phyloP scores from a whole-genome alignment of 257 asterid species.

The Lycium ferocissimum region DNA sequence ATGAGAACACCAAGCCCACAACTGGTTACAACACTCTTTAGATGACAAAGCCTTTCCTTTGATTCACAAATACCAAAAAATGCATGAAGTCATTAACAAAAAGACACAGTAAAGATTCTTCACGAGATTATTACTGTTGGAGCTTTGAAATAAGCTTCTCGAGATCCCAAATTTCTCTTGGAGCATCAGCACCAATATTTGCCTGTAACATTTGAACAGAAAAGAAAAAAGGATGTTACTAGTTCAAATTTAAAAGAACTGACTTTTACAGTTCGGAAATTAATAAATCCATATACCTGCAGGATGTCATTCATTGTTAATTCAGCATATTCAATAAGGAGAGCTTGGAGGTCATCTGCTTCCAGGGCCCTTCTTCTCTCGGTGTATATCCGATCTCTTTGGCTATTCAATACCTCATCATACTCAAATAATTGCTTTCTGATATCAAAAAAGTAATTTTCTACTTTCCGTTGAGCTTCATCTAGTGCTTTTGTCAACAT shows the following conservation, averaged over 20 bases:
- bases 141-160: constrained; percentile 88
- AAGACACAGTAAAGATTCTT: not conserved
- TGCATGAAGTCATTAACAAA: not conserved
- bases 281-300: constrained; percentile 57
- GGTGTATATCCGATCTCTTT: constrained; percentile 92
- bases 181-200: constrained; percentile 82
- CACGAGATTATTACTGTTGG: constrained; percentile 66
- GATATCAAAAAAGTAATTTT: constrained; percentile 95
- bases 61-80: not conserved
- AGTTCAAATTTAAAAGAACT: not conserved
- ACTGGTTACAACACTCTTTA: not conserved
- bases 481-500: constrained; percentile 97
- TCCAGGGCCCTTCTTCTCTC: constrained; percentile 96
- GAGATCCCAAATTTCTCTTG: constrained; percentile 92
- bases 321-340: constrained; percentile 94
- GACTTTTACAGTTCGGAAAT: constrained; percentile 11
- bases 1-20: not conserved
- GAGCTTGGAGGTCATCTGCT: constrained; percentile 86
- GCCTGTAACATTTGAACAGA: constrained; percentile 60
- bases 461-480: constrained; percentile 99
- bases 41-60: not conserved
- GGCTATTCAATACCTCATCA: constrained; percentile 98
- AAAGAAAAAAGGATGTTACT: not conserved
- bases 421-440: constrained; percentile 93
- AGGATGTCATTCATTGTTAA: constrained; percentile 96